Conservation (phyloP, 306 rosid genomes). For the Lathyrus sativus region DNA sequence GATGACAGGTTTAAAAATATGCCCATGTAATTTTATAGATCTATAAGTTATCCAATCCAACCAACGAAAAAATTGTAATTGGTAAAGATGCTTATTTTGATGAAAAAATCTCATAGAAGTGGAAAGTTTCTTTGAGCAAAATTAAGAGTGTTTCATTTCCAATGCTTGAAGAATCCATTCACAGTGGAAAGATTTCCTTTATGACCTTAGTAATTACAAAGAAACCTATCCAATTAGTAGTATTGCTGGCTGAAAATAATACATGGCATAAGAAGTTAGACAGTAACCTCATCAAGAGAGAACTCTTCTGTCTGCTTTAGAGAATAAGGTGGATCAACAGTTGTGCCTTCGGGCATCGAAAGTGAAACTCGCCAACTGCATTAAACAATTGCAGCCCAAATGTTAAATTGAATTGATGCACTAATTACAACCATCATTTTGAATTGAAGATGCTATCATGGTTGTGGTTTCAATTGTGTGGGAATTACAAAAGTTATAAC, state of each 20-base stretch:
- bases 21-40: not conserved
- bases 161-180: not conserved
- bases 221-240: not conserved
- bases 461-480: not conserved
- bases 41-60: not conserved
- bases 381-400: conserved; percentile 1
- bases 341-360: conserved; percentile 65
- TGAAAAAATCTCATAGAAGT: not conserved
- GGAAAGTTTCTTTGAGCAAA: not conserved
- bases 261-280: conserved; percentile 16
- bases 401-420: not conserved
- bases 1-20: not conserved
- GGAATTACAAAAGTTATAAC: not conserved
- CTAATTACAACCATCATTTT: not conserved
- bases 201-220: not conserved
- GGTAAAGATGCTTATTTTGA: not conserved
- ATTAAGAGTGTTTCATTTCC: conserved; percentile 1
- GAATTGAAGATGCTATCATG: not conserved
- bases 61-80: not conserved
- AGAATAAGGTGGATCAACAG: conserved; percentile 66
- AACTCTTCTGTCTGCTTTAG: conserved; percentile 57
- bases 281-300: conserved; percentile 67
- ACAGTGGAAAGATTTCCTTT: not conserved
- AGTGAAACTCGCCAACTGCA: conserved; percentile 77
- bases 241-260: not conserved